A percentile compares a stretch with the other conserved stretches of the same genome.
Evolutionary conservation across 2,329 filamentous ascomycete genomes (phyloP).

Genomic region (Clarireedia homoeocarpa): DNA sequence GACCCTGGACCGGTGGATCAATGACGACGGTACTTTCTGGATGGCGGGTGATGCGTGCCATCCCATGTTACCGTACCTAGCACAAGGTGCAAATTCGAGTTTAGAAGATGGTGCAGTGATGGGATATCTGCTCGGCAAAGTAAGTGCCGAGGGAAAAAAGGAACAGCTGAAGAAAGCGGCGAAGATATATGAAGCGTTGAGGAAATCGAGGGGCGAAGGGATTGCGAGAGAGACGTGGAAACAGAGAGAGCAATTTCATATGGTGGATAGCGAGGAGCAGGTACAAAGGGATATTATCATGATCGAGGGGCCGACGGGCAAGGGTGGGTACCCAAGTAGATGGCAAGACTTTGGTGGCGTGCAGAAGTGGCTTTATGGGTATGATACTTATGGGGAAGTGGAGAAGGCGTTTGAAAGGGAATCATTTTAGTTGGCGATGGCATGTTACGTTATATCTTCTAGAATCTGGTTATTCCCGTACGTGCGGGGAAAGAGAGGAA

Average conservation of each 20-base stretch:
- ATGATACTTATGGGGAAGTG: conserved; percentile 51
- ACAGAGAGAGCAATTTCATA: conserved; percentile 44
- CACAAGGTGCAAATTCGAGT: conserved; percentile 59
- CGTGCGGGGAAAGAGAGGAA: too few relatives aligned
- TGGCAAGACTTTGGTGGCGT: conserved; percentile 52
- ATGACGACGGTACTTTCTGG: conserved; percentile 18
- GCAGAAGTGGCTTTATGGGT: conserved; percentile 58
- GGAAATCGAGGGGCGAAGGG: conserved; percentile 40
- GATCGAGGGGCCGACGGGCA: conserved; percentile 43
- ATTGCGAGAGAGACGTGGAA: conserved; percentile 58
- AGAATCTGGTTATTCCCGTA: background rate
- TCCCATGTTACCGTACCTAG: conserved; percentile 55
- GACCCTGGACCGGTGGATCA: conserved; percentile 25
- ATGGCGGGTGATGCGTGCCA: conserved; percentile 52
- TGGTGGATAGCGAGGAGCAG: conserved; percentile 49
- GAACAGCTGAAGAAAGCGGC: conserved; percentile 39
- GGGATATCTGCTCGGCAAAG: conserved; percentile 46
- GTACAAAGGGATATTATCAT: conserved; percentile 45
- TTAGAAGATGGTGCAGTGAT: conserved; percentile 63
- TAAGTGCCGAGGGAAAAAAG: conserved; percentile 32
- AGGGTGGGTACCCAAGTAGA: conserved; percentile 52
- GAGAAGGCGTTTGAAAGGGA: conserved; percentile 30
- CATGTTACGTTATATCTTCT: background rate
- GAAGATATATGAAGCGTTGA: conserved; percentile 38
- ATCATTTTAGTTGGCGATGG: conserved; percentile 11